phyloP scores from a whole-genome alignment of 768 basidiomycete species.

The Phylloporus arenicola region DNA sequence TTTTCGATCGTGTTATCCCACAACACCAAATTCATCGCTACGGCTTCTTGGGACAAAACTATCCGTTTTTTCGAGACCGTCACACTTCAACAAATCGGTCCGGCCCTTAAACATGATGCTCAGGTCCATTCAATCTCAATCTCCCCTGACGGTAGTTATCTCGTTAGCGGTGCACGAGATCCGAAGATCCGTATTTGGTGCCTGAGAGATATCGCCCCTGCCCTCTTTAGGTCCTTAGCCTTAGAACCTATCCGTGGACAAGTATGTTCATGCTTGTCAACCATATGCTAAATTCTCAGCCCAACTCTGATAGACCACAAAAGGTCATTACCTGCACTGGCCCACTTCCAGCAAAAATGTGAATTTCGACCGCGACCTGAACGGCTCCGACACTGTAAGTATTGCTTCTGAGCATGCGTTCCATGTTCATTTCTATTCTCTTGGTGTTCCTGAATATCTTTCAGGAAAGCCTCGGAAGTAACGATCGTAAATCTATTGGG shows the following conservation, averaged over 20 bases:
- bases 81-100: constrained; percentile 16
- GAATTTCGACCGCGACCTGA: background rate
- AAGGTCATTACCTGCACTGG: background rate
- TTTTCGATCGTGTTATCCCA: constrained; percentile 18
- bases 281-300: too few species aligned
- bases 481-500: background rate
- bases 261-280: constrained; percentile 3
- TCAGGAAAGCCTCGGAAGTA: background rate
- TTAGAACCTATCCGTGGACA: constrained; percentile 10
- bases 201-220: constrained; percentile 9
- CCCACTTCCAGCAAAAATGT: background rate
- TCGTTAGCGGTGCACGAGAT: constrained; percentile 17
- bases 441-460: background rate
- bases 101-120: constrained; percentile 10
- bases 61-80: constrained; percentile 24
- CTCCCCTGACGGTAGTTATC: constrained; percentile 12
- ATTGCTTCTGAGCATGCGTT: background rate
- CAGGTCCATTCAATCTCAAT: constrained; percentile 10
- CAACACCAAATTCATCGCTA: constrained; percentile 18
- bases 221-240: constrained; percentile 11
- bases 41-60: constrained; percentile 26
- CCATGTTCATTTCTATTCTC: background rate
- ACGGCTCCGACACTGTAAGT: background rate
- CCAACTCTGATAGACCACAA: background rate
- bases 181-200: constrained; percentile 12